Evolutionary conservation across 2,329 filamentous ascomycete genomes (phyloP), one percentile per base, ranked within the genome.

Genomic region (Fusarium ramigenum): DNA sequence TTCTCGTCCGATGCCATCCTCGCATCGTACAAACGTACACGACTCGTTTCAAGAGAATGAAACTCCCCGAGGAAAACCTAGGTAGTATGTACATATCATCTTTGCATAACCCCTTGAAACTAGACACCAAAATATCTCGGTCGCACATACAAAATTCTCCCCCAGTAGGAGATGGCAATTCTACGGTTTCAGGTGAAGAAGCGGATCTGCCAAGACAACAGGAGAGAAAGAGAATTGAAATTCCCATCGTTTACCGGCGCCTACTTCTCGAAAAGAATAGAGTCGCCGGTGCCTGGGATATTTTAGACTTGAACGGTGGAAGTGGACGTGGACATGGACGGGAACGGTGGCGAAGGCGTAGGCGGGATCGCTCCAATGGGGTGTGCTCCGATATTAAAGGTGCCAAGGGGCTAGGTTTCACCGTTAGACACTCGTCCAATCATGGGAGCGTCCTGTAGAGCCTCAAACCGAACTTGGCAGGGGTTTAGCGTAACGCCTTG

Each of bases 321-420:
- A 3, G 28, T 37, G 37, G 19, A 62, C 37, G 37, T 59, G 53
- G 28, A 30, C 2, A 8, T 37, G 37, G 19, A 62, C 37, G 36
- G 57, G 30, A 25, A 25, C 53, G 52, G 52, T 56, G 52, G 52
- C 37, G 52, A 23, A 34, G 34, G 34, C 36, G 36, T 37, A 12
- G 53, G n/a, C 36, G 40, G 23, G 28, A 36, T 49, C 40, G 49
- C 47, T 61, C 54, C 58, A 72, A 72, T 63, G 40, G 68, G 61
- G 44, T 58, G 57, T 53, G 44, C 66, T 61, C 60, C 74, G 69
- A 65, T 73, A 77, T 77, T 72, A 66, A 68, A 75, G 66, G 66
- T 60, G 36, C 30, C 58, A n/a, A 57, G 23, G 37, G 54, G 40
- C 54, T 43, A 43, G 21, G 69, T 77, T 75, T 77, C 73, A 76